A percentile compares a stretch with the other conserved stretches of the same genome.
phyloP scores from a whole-genome alignment of 768 basidiomycete genomes.

The Glaciozyma martinii region DNA sequence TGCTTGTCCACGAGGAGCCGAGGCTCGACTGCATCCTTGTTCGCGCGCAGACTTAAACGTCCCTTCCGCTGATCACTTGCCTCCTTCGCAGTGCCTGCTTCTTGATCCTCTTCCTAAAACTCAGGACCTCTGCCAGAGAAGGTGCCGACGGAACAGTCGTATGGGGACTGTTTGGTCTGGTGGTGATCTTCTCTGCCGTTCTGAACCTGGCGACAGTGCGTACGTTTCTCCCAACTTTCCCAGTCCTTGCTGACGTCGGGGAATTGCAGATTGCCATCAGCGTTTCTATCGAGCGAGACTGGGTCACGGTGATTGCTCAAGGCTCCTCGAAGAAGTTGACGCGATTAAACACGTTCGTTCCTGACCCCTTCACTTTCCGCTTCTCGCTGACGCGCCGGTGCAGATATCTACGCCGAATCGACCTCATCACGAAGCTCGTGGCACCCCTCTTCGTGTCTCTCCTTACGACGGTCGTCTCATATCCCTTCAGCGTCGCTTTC shows the following conservation, averaged over 20 bases:
- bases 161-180: constrained; percentile 11
- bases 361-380: constrained; percentile 35
- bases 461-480: constrained; percentile 41
- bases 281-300: constrained; percentile 49
- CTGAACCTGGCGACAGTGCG: constrained; percentile 19
- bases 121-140: no score
- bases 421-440: constrained; percentile 48
- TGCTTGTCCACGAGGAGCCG: constrained; percentile 34
- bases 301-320: constrained; percentile 46
- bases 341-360: constrained; percentile 44
- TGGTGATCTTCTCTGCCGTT: constrained; percentile 2
- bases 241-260: not conserved
- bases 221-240: not conserved
- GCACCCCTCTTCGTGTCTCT: constrained; percentile 50
- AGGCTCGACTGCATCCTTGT: not conserved
- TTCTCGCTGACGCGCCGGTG: not conserved
- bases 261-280: constrained; percentile 40
- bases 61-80: not conserved
- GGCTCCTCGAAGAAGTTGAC: constrained; percentile 41
- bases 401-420: constrained; percentile 37
- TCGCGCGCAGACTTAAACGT: no score
- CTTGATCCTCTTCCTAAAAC: no score
- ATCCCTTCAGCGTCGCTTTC: constrained; percentile 33
- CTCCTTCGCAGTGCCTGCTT: not conserved
- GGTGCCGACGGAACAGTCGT: not conserved